A percentile compares a stretch with the other conserved stretches of the same genome.
These are phyloP conservation scores for Xylaria multiplex DNA, from an alignment of 2,329 filamentous ascomycete genomes.

Conservation along the genomic window DNA sequence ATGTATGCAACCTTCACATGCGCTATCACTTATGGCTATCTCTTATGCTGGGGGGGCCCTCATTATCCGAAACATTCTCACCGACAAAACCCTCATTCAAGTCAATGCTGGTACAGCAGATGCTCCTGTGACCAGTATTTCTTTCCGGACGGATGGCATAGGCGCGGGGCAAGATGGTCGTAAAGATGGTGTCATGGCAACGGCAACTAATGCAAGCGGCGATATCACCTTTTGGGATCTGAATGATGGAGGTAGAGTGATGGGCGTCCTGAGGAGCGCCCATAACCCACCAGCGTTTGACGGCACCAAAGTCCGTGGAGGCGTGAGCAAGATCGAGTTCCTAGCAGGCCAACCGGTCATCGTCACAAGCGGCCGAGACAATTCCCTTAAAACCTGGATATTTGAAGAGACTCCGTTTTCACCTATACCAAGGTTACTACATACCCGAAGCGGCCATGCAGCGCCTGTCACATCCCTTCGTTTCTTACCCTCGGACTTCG, in stretches of 20 bases:
- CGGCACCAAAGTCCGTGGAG: constrained; percentile 70
- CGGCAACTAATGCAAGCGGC: constrained; percentile 78
- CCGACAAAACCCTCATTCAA: constrained; percentile 76
- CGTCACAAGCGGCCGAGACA: constrained; percentile 90
- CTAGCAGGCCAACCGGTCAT: constrained; percentile 88
- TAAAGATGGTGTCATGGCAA: constrained; percentile 92
- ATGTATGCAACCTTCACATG: constrained; percentile 84
- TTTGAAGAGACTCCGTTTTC: constrained; percentile 94
- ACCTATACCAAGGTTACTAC: constrained; percentile 83
- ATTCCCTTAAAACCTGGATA: constrained; percentile 95
- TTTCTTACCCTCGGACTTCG: constrained; percentile 88
- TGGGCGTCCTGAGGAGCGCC: constrained; percentile 85
- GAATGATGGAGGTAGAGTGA: constrained; percentile 85
- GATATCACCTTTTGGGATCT: constrained; percentile 98
- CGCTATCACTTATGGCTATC: constrained; percentile 85
- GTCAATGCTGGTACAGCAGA: constrained; percentile 73
- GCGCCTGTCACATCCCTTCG: constrained; percentile 83
- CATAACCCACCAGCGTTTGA: constrained; percentile 77
- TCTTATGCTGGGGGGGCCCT: constrained; percentile 84
- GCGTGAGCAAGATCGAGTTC: constrained; percentile 89
- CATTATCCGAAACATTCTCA: constrained; percentile 82
- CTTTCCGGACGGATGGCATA: constrained; percentile 88
- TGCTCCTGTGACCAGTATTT: constrained; percentile 79
- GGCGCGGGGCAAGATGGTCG: constrained; percentile 89
- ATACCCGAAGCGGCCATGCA: constrained; percentile 88